These are phyloP conservation scores for Chrysopogon serrulatus DNA, from an alignment of 176 grass and related monocot genomes.

Conservation along the genomic window DNA sequence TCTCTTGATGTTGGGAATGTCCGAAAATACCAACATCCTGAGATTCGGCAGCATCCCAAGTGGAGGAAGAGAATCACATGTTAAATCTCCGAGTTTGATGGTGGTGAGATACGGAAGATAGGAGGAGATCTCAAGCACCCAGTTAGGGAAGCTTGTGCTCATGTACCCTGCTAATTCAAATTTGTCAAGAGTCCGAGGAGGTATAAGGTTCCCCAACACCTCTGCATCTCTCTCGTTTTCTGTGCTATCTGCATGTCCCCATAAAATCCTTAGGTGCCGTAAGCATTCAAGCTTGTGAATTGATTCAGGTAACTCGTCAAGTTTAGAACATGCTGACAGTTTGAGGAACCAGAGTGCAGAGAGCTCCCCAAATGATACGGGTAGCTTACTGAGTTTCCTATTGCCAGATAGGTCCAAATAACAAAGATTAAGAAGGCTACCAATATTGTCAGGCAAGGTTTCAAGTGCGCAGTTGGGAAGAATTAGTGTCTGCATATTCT, in stretches of 20 bases:
- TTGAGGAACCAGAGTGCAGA: neutral
- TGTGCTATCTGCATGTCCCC: no score
- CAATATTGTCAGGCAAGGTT: slow-evolving; percentile 23
- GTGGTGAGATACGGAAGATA: neutral
- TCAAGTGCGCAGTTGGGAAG: slow-evolving; percentile 25
- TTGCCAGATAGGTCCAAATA: slow-evolving; percentile 27
- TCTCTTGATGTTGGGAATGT: neutral
- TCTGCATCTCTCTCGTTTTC: rapidly evolving
- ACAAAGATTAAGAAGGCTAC: slow-evolving; percentile 18
- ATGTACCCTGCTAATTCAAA: rapidly evolving
- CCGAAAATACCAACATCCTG: rapidly evolving
- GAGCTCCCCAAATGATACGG: neutral
- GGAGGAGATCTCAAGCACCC: neutral
- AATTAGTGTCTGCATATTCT: slow-evolving; percentile 33
- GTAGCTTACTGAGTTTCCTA: neutral
- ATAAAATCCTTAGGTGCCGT: neutral
- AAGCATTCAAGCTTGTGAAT: slow-evolving; percentile 21
- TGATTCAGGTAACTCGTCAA: slow-evolving; percentile 24
- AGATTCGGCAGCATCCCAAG: neutral
- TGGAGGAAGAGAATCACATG: neutral
- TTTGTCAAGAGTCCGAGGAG: neutral
- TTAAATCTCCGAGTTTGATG: rapidly evolving
- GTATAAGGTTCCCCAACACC: neutral
- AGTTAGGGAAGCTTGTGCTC: neutral
- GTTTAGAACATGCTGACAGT: neutral